Evolutionary conservation across 331 rosid species (phyloP).

Genomic region (Erythrophleum ivorense): DNA sequence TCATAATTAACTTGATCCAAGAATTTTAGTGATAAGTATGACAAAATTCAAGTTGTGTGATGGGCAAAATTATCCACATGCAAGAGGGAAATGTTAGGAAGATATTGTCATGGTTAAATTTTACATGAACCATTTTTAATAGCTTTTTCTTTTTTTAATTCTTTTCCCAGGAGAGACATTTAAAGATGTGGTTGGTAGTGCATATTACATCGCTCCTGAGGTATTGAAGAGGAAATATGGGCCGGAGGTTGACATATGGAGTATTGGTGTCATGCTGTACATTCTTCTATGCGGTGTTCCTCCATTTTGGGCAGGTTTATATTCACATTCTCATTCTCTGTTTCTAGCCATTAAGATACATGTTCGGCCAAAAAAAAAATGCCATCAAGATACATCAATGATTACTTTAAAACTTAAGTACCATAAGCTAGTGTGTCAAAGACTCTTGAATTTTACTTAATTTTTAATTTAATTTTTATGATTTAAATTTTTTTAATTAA

Average conservation of each 20-base stretch:
- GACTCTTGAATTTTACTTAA: too few relatives aligned
- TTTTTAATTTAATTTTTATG: too few relatives aligned
- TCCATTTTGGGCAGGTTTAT: slow-evolving; percentile 94
- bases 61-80: too few relatives aligned
- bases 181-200: slow-evolving; percentile 92
- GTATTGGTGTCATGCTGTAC: slow-evolving; percentile 92
- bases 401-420: not conserved
- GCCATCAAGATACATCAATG: not conserved
- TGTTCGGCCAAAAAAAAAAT: too few relatives aligned
- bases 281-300: slow-evolving; percentile 92
- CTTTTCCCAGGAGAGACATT: slow-evolving; percentile 71
- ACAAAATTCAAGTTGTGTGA: too few relatives aligned
- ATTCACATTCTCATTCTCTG: not conserved
- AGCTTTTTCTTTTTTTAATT: not conserved
- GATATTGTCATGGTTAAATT: too few relatives aligned
- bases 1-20: too few relatives aligned
- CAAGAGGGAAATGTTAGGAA: too few relatives aligned
- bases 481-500: too few relatives aligned
- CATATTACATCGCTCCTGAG: slow-evolving; percentile 97
- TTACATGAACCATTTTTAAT: not conserved
- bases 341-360: not conserved
- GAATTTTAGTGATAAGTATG: too few relatives aligned
- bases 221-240: slow-evolving; percentile 91
- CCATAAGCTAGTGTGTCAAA: not conserved
- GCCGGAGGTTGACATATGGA: slow-evolving; percentile 97